phyloP scores from a whole-genome alignment of 306 rosid species.

The Carpinus viminea region DNA sequence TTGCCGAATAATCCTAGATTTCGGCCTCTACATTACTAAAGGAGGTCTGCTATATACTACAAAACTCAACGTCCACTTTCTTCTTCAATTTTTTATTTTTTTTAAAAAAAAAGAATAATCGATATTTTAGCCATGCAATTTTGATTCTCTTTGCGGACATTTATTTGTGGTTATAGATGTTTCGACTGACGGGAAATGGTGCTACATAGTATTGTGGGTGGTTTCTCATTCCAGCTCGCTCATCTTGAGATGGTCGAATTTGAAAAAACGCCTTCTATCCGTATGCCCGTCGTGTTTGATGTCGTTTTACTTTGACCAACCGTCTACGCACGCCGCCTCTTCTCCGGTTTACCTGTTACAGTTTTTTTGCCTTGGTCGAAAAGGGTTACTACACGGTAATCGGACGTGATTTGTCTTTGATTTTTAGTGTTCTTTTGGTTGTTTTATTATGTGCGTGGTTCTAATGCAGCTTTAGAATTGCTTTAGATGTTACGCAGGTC shows the following conservation, averaged over 20 bases:
- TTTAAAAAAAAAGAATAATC: background rate
- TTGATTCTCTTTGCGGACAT: conserved; percentile 7
- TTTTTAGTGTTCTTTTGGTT: conserved; percentile 8
- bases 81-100: background rate
- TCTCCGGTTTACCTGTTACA: conserved; percentile 62
- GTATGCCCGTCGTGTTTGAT: conserved; percentile 56
- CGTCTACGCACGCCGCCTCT: conserved; percentile 30
- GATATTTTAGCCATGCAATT: background rate
- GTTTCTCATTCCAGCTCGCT: conserved; percentile 46
- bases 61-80: background rate
- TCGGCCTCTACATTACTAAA: conserved; percentile 62
- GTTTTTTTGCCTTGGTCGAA: conserved; percentile 59
- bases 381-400: conserved; percentile 70
- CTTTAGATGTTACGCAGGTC: conserved; percentile 60
- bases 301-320: conserved; percentile 42
- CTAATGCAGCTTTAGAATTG: conserved; percentile 17
- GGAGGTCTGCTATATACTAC: conserved; percentile 46
- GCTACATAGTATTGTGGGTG: conserved; percentile 74
- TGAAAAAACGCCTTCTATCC: conserved; percentile 58
- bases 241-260: conserved; percentile 42
- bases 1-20: conserved; percentile 65
- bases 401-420: background rate
- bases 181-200: conserved; percentile 83
- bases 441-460: conserved; percentile 7
- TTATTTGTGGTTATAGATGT: conserved; percentile 42